Evolutionary conservation across 805 yeast genomes (phyloP).

Genomic region (Kluyveromyces lactis): DNA sequence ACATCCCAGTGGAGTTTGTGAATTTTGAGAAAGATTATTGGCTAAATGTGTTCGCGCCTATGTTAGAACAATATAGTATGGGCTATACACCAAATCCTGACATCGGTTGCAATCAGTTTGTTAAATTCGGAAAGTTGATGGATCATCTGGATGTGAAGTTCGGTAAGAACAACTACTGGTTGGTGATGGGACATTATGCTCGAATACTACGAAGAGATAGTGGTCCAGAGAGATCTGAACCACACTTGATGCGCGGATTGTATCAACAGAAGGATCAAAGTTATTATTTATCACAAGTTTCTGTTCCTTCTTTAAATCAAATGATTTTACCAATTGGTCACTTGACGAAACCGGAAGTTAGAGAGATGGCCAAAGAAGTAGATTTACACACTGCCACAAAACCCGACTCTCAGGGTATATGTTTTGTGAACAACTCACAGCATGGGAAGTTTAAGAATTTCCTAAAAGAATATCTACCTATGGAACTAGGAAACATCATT

Average conservation of each 20-base stretch:
- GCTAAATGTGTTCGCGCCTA: conserved; percentile 86
- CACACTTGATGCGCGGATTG: conserved; percentile 49
- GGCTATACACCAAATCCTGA: conserved; percentile 96
- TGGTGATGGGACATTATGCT: conserved; percentile 84
- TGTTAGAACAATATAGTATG: conserved; percentile 59
- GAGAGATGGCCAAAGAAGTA: conserved; percentile 52
- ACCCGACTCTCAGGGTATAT: conserved; percentile 90
- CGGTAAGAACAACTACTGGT: conserved; percentile 53
- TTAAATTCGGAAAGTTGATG: conserved; percentile 78
- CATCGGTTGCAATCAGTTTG: conserved; percentile 72
- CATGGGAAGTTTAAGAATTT: conserved; percentile 62
- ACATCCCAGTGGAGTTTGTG: conserved; percentile 65
- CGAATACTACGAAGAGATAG: conserved; percentile 33
- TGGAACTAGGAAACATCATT: conserved; percentile 72
- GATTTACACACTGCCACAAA: conserved; percentile 59
- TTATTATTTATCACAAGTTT: conserved; percentile 71
- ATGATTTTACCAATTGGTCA: conserved; percentile 78
- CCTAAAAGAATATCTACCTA: conserved; percentile 61
- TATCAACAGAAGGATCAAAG: conserved; percentile 77
- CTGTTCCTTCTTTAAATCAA: conserved; percentile 36
- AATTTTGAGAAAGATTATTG: conserved; percentile 89
- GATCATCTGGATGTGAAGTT: conserved; percentile 41
- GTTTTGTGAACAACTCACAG: conserved; percentile 68
- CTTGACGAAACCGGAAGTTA: conserved; percentile 61
- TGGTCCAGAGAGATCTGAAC: conserved; percentile 17